These are phyloP conservation scores for Flaveria linearis DNA, from an alignment of 129 eudicot species.

Conservation along the genomic window DNA sequence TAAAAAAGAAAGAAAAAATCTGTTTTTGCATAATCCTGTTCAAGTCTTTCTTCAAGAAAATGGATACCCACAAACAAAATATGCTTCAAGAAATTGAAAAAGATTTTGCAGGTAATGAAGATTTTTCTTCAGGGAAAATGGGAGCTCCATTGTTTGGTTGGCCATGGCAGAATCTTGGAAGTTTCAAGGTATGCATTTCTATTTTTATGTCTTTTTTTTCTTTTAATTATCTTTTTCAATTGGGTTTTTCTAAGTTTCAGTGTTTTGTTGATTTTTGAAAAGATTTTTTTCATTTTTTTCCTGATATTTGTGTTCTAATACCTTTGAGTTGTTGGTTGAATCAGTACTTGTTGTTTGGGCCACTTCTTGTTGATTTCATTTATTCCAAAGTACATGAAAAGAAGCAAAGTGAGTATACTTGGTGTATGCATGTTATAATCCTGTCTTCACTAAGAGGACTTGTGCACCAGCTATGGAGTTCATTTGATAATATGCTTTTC, in stretches of 20 bases:
- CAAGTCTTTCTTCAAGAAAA: constrained; percentile 24
- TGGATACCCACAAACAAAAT: constrained; percentile 24
- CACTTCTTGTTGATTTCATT: constrained; percentile 52
- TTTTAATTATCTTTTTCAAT: neutral
- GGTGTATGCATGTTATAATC: constrained; percentile 62
- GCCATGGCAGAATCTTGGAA: constrained; percentile 79
- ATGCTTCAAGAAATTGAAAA: constrained; percentile 25
- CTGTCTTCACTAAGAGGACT: constrained; percentile 57
- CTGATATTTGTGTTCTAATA: constrained; percentile 2
- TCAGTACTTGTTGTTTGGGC: constrained; percentile 67
- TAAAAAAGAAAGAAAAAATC: neutral
- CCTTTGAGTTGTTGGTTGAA: constrained; percentile 20
- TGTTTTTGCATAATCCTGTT: constrained; percentile 10
- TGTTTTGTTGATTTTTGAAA: constrained; percentile 6
- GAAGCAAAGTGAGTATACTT: constrained; percentile 31
- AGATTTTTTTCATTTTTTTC: neutral
- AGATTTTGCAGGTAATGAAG: constrained; percentile 24
- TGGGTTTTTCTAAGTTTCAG: neutral
- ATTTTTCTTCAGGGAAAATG: constrained; percentile 37
- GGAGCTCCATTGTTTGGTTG: constrained; percentile 68
- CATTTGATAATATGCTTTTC: constrained; percentile 44
- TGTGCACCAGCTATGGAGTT: constrained; percentile 73
- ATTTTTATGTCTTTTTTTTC: neutral
- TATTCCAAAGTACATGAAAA: constrained; percentile 46
- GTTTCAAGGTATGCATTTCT: constrained; percentile 54